Conservation (phyloP, 1,284 basidiomycete species). For the Apiotrichum veenhuisii region DNA sequence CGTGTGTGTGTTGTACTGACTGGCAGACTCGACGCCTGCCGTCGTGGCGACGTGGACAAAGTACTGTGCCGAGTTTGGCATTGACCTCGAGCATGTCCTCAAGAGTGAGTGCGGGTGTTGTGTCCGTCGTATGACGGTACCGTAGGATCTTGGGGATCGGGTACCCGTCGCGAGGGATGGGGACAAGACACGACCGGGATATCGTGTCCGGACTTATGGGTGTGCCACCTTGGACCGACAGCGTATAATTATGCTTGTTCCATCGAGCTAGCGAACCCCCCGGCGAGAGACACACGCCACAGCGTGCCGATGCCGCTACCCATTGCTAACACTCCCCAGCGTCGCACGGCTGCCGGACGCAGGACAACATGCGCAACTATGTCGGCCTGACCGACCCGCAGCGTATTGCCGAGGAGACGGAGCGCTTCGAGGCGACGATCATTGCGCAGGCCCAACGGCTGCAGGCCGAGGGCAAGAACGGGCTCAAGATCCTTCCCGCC, state of each 20-base stretch:
- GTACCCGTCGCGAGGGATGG: no score
- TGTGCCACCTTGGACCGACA: no score
- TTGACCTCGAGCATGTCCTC: constrained; percentile 45
- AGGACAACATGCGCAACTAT: constrained; percentile 66
- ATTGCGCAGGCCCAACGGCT: constrained; percentile 40
- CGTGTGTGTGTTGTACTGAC: background rate
- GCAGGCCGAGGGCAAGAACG: constrained; percentile 40
- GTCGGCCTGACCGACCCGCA: constrained; percentile 61
- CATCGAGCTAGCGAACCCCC: no score
- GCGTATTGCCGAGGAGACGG: constrained; percentile 50
- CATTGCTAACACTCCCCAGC: constrained; percentile 49
- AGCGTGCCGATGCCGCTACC: background rate
- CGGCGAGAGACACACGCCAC: background rate
- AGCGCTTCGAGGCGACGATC: constrained; percentile 47
- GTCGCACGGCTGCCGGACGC: constrained; percentile 68
- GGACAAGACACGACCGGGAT: no score
- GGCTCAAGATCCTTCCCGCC: constrained; percentile 45
- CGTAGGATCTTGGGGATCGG: no score
- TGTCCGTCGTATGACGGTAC: no score
- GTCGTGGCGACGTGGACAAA: constrained; percentile 46
- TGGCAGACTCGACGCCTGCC: constrained; percentile 43
- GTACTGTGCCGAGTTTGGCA: constrained; percentile 41
- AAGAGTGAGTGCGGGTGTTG: constrained; percentile 32
- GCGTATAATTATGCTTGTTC: no score
- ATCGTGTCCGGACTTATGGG: no score